Conservation (phyloP, 306 rosid species). For the Trifolium pratense region DNA sequence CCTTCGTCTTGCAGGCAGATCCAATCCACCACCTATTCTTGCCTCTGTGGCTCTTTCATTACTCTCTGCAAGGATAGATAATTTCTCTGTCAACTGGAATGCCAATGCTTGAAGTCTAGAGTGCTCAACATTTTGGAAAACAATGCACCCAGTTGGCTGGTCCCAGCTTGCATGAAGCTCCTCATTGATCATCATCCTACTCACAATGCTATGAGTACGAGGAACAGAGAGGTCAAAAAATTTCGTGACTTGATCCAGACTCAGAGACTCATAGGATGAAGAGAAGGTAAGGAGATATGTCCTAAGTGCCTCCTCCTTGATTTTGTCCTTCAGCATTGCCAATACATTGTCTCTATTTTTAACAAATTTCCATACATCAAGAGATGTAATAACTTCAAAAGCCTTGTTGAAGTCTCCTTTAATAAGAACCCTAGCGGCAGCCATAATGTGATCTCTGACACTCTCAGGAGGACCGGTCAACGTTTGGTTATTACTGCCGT, state of each 20-base stretch:
- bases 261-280: constrained; percentile 78
- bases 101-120: constrained; percentile 78
- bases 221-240: constrained; percentile 76
- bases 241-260: constrained; percentile 71
- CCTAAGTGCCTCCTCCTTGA: constrained; percentile 92
- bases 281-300: constrained; percentile 88
- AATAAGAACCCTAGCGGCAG: constrained; percentile 80
- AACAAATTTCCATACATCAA: constrained; percentile 90
- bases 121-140: constrained; percentile 64
- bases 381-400: constrained; percentile 68
- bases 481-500: constrained; percentile 81
- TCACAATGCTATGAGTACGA: constrained; percentile 68
- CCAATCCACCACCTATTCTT: constrained; percentile 83
- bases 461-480: constrained; percentile 94
- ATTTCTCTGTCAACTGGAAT: constrained; percentile 84
- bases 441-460: constrained; percentile 93
- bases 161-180: constrained; percentile 89
- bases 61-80: constrained; percentile 81
- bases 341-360: constrained; percentile 62
- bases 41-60: constrained; percentile 94
- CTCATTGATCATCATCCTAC: constrained; percentile 94
- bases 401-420: constrained; percentile 81
- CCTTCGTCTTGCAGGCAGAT: constrained; percentile 78
- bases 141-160: constrained; percentile 61
- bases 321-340: constrained; percentile 78